Evolutionary conservation across 1,139 yeast species (phyloP).

Genomic region (Suhomyces wounanorum): DNA sequence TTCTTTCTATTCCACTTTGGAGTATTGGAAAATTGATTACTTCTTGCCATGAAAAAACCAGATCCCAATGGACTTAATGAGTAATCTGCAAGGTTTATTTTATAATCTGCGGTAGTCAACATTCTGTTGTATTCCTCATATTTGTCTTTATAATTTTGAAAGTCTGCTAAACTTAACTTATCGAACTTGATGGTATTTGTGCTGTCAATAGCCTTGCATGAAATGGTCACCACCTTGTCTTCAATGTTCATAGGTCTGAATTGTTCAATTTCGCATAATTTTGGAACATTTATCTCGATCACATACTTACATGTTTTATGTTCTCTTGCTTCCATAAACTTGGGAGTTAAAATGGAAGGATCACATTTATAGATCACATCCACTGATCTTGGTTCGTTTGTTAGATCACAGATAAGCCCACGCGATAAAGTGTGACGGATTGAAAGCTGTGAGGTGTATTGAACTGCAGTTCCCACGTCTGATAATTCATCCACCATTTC

Average conservation of each 20-base stretch:
- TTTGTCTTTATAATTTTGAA: neutral
- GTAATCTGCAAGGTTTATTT: constrained; percentile 32
- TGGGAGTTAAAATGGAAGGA: constrained; percentile 27
- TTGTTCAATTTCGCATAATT: constrained; percentile 55
- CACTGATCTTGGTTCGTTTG: constrained; percentile 59
- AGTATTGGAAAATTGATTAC: constrained; percentile 18
- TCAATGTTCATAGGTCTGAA: constrained; percentile 44
- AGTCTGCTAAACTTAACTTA: neutral
- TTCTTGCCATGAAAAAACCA: constrained; percentile 34
- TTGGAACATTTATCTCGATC: constrained; percentile 58
- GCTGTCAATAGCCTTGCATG: constrained; percentile 40
- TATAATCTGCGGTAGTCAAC: constrained; percentile 15
- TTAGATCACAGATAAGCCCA: constrained; percentile 77
- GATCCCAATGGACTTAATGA: constrained; percentile 30
- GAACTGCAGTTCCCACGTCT: constrained; percentile 13
- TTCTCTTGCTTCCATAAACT: constrained; percentile 53
- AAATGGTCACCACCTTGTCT: constrained; percentile 41
- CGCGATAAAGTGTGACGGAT: constrained; percentile 54
- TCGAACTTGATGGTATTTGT: constrained; percentile 4
- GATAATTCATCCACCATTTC: constrained; percentile 22
- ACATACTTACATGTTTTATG: constrained; percentile 72
- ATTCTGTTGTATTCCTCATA: neutral
- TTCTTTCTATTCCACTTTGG: constrained; percentile 20
- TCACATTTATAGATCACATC: constrained; percentile 74
- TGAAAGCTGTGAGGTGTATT: constrained; percentile 27